Conservation (phyloP, 2,329 filamentous ascomycete genomes). For the Penicillium sp. region DNA sequence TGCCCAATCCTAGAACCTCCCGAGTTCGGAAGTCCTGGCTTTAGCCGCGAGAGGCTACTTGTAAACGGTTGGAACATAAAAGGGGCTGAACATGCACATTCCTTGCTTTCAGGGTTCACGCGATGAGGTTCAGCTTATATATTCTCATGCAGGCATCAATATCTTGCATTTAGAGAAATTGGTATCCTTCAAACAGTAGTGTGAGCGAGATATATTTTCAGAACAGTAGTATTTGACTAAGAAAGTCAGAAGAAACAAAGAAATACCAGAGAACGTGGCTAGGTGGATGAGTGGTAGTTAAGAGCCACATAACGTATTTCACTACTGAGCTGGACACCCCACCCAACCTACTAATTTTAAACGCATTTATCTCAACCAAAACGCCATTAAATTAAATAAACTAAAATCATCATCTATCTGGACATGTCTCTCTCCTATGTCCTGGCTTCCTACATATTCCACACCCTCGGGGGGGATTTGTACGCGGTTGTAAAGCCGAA, state of each 20-base stretch:
- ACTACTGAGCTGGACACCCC: background rate
- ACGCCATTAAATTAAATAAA: background rate
- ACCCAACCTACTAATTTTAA: background rate
- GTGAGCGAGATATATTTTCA: background rate
- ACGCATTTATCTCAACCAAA: background rate
- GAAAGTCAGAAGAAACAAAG: background rate
- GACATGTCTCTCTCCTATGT: too few species aligned
- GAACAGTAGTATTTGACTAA: background rate
- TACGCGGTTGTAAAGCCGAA: too few species aligned
- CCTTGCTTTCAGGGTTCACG: background rate
- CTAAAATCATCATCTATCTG: too few species aligned
- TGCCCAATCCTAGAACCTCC: background rate
- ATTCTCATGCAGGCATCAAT: background rate
- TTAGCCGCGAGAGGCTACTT: background rate
- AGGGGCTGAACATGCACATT: background rate
- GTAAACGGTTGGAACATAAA: background rate
- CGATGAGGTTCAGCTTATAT: background rate
- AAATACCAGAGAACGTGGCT: background rate
- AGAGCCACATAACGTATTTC: background rate
- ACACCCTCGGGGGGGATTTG: too few species aligned
- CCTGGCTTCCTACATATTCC: too few species aligned
- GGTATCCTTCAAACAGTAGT: background rate
- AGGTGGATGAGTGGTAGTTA: background rate
- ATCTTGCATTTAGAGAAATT: background rate
- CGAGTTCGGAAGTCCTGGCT: background rate